Percentiles rank a stretch among this genome's conserved stretches.
phyloP scores from a whole-genome alignment of 2,329 filamentous ascomycete species.

The Xenoacremonium recifei region DNA sequence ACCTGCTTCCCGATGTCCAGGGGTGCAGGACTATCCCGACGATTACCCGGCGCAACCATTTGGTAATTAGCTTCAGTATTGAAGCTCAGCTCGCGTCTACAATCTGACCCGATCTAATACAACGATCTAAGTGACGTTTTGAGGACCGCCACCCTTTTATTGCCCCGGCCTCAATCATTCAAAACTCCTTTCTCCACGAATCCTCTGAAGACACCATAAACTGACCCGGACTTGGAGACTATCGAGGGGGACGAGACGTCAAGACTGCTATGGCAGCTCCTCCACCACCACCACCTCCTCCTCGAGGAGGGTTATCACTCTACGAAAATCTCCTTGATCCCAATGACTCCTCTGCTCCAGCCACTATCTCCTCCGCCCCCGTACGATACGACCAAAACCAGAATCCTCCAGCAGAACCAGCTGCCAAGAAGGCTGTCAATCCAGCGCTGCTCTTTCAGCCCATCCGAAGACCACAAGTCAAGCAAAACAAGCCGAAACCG shows the following conservation, averaged over 20 bases:
- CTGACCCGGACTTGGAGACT: no score
- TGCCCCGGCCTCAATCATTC: no score
- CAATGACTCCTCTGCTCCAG: slow-evolving; percentile 42
- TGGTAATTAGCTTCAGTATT: neutral
- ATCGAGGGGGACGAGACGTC: no score
- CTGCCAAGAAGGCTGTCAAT: slow-evolving; percentile 59
- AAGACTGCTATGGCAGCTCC: slow-evolving; percentile 27
- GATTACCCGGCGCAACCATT: slow-evolving; percentile 30
- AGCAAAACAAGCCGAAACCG: slow-evolving; percentile 58
- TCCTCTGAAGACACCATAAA: no score
- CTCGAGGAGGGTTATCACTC: slow-evolving; percentile 61
- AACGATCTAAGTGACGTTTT: no score
- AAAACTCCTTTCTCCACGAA: no score
- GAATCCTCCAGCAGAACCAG: slow-evolving; percentile 41
- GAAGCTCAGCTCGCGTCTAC: neutral
- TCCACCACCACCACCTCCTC: slow-evolving; percentile 38
- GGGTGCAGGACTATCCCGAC: slow-evolving; percentile 18
- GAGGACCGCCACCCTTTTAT: no score
- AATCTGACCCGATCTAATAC: no score
- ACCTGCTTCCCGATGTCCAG: no score
- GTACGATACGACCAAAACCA: slow-evolving; percentile 65
- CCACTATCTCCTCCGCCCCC: slow-evolving; percentile 76
- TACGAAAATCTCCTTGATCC: slow-evolving; percentile 82
- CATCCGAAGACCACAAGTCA: slow-evolving; percentile 71
- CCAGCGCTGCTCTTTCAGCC: slow-evolving; percentile 80